These are phyloP conservation scores for Nothophytophthora sp. DNA, from an alignment of 352 stramenopile species.

Conservation along the genomic window DNA sequence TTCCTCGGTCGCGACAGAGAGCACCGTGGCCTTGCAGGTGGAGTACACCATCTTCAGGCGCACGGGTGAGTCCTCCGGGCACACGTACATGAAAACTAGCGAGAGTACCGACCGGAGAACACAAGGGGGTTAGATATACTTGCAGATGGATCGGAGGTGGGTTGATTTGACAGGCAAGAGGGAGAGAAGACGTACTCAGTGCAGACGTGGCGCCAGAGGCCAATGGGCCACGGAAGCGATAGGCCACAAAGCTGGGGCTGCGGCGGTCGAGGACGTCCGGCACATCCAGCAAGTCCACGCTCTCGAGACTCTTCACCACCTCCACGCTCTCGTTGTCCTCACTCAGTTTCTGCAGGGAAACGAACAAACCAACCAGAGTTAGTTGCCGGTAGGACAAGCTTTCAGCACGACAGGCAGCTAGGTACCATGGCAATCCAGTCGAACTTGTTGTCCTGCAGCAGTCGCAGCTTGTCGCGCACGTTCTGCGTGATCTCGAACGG, in stretches of 20 bases:
- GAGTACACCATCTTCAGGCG: conserved; percentile 93
- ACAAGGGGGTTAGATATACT: too few relatives aligned
- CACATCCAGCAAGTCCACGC: conserved; percentile 69
- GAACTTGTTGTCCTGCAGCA: conserved; percentile 80
- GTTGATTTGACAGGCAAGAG: too few relatives aligned
- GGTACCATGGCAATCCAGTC: conserved; percentile 89
- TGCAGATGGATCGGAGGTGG: too few relatives aligned
- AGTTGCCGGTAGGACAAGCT: too few relatives aligned
- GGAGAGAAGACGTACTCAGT: conserved; percentile 44
- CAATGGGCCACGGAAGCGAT: conserved; percentile 57
- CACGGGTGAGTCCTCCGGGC: conserved; percentile 84
- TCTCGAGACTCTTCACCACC: conserved; percentile 79
- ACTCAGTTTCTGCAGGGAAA: conserved; percentile 62
- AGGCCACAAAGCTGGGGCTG: conserved; percentile 76
- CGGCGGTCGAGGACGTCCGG: conserved; percentile 58
- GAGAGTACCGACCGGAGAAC: too few relatives aligned
- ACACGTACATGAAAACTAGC: conserved; percentile 90
- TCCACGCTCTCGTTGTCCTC: conserved; percentile 77
- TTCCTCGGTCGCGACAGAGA: conserved; percentile 57
- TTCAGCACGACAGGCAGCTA: too few relatives aligned
- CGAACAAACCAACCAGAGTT: too few relatives aligned
- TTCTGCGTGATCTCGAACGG: conserved; percentile 87
- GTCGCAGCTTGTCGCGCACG: conserved; percentile 72
- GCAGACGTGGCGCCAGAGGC: conserved; percentile 29
- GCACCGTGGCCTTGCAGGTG: conserved; percentile 85